Conservation (phyloP, 352 stramenopile genomes). For the Globisporangium radiosum region DNA sequence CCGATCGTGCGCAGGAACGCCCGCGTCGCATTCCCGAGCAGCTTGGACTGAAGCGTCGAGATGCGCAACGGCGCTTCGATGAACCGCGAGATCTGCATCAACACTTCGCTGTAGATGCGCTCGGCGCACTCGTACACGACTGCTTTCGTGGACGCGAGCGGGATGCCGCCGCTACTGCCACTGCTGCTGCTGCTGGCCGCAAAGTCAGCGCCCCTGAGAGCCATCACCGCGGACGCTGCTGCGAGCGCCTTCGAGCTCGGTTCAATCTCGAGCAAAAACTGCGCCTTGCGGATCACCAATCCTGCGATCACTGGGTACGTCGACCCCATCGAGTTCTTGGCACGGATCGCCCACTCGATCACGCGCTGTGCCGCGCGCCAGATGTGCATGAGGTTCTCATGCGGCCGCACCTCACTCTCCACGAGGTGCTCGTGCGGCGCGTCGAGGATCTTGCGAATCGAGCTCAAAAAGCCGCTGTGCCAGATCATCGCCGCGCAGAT, state of each 20-base stretch:
- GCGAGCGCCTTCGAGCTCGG: slow-evolving; percentile 64
- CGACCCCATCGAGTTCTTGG: slow-evolving; percentile 85
- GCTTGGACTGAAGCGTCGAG: slow-evolving; percentile 59
- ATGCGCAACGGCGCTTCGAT: slow-evolving; percentile 71
- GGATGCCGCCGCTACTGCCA: slow-evolving; percentile 14
- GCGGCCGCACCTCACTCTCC: slow-evolving; percentile 67
- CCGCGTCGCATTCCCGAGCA: slow-evolving; percentile 67
- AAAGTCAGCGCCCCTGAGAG: slow-evolving; percentile 35
- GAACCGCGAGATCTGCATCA: slow-evolving; percentile 81
- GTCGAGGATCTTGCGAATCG: slow-evolving; percentile 51
- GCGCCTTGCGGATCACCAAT: slow-evolving; percentile 76
- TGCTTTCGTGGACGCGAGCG: slow-evolving; percentile 34
- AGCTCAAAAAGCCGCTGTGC: slow-evolving; percentile 72
- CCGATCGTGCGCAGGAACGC: slow-evolving; percentile 77
- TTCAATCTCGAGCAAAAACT: slow-evolving; percentile 81
- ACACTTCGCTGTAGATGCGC: slow-evolving; percentile 76
- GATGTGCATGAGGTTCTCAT: slow-evolving; percentile 89
- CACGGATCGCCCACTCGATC: slow-evolving; percentile 85
- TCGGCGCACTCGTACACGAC: slow-evolving; percentile 72
- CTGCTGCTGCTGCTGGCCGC: slow-evolving; percentile 6
- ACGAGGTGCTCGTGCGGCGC: slow-evolving; percentile 26
- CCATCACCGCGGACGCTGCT: slow-evolving; percentile 57
- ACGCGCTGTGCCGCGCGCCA: slow-evolving; percentile 83
- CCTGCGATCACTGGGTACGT: slow-evolving; percentile 76
- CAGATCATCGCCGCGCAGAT: slow-evolving; percentile 87